Conservation (phyloP, 2,329 filamentous ascomycete species). For the Ophiostoma sp. region DNA sequence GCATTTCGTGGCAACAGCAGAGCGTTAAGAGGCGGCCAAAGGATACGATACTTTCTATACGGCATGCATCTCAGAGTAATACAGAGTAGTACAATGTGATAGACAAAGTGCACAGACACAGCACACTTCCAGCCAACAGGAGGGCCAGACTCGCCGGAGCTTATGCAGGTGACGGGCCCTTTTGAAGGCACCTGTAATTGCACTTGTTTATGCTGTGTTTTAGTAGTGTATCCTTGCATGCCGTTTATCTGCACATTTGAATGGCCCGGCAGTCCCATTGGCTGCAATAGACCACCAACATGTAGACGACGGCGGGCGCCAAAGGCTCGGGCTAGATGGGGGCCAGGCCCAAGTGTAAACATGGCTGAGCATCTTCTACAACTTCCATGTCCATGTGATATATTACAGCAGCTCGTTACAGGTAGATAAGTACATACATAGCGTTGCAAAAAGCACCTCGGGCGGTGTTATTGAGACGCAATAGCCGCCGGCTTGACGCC, state of each 20-base stretch:
- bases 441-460: too few relatives aligned
- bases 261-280: not conserved
- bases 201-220: not conserved
- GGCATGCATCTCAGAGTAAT: not conserved
- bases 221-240: not conserved
- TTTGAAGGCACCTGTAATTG: constrained; percentile 19
- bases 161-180: not conserved
- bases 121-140: constrained; percentile 6
- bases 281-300: not conserved
- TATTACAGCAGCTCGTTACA: not conserved
- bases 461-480: not conserved
- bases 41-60: not conserved
- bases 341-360: not conserved
- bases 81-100: not conserved
- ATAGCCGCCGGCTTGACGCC: not conserved
- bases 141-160: not conserved
- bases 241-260: not conserved
- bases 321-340: not conserved
- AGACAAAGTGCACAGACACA: not conserved
- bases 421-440: not conserved
- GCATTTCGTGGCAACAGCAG: not conserved
- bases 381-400: not conserved
- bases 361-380: not conserved
- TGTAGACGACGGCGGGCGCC: not conserved
- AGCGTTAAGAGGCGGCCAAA: not conserved